Base-by-base conservation (phyloP, 192 early-diverging fungal genomes). In the Gamsiella multidivaricata region DNA sequence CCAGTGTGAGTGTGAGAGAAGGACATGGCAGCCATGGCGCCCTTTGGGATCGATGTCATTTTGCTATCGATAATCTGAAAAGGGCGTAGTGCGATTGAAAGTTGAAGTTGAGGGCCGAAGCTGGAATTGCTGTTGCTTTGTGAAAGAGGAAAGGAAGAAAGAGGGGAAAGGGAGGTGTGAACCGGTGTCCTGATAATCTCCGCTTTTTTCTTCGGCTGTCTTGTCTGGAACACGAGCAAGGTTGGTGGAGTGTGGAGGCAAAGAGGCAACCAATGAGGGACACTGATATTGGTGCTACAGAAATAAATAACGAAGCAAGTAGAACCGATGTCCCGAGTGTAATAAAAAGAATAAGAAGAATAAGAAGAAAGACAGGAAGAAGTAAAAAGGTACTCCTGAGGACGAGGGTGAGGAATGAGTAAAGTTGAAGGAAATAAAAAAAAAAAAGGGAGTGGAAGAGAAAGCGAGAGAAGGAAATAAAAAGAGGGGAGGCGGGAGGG, bases 1-100 rank as follows among this genome's bases (percentile, higher is more conserved):
- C 56, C 34, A 7, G 56, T 50, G 11, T 45, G 49, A 39, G 59
- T 28, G 12, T 43, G 61, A 4, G 62, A 65, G 56, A 61, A 59
- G 50, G 54, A 60, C 45, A 65, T 59, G 41, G 56, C 49, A 9
- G 62, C 26, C 28, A 51, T 55, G 41, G 7, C 46, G 26, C 29
- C 33, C 29, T 51, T 63, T 17, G 54, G 45, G 0, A 29, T 5
- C 3, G 56, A 47, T 6, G 50, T 28, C 50, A 42, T 53, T 10
- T 11, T 61, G 17, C 26, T 32, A 18, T 9, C 15, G n/a, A 52
- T 17, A 58, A 58, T 26, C 18, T 42, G 41, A 46, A 60, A 17
- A 7, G 6, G 43, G 2, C 8, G 20, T 23, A 33, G 15, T 8
- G 9, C 9, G 23, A 59, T 28, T 28, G 42, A 28, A 28, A 47